A percentile compares a stretch with the other conserved stretches of the same genome.
Conservation (phyloP, 352 stramenopile species). For the Phytophthora uliginosa region DNA sequence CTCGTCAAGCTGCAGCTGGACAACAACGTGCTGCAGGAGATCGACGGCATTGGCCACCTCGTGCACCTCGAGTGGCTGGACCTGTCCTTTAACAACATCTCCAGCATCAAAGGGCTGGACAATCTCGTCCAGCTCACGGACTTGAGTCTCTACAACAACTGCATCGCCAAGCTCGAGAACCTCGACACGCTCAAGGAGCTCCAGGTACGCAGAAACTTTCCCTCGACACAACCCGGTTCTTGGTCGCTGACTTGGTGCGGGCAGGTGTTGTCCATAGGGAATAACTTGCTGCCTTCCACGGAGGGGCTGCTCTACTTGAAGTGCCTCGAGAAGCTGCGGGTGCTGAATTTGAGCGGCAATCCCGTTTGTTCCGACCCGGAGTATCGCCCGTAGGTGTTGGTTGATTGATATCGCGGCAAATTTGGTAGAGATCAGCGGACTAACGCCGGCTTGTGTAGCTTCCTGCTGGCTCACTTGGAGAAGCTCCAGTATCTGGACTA, state of each 20-base stretch:
- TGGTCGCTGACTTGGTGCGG: not conserved
- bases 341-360: slow-evolving; percentile 95
- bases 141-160: slow-evolving; percentile 95
- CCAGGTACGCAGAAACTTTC: slow-evolving; percentile 50
- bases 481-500: slow-evolving; percentile 96
- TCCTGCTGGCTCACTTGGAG: slow-evolving; percentile 93
- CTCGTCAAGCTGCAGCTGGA: slow-evolving; percentile 95
- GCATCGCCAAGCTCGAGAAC: slow-evolving; percentile 93
- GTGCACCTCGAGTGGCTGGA: slow-evolving; percentile 94
- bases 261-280: slow-evolving; percentile 92
- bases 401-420: no score
- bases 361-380: slow-evolving; percentile 93
- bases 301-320: slow-evolving; percentile 84
- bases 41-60: slow-evolving; percentile 89
- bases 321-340: slow-evolving; percentile 88
- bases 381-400: slow-evolving; percentile 81
- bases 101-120: slow-evolving; percentile 92
- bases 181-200: slow-evolving; percentile 91
- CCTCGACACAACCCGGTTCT: not conserved
- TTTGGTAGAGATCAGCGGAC: not conserved
- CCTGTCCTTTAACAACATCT: slow-evolving; percentile 97
- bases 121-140: slow-evolving; percentile 92
- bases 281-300: slow-evolving; percentile 89
- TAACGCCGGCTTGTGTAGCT: slow-evolving; percentile 40
- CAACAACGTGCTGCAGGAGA: slow-evolving; percentile 96